Conservation (phyloP, 177 flowering plant species). For the Vitis hybrid region DNA sequence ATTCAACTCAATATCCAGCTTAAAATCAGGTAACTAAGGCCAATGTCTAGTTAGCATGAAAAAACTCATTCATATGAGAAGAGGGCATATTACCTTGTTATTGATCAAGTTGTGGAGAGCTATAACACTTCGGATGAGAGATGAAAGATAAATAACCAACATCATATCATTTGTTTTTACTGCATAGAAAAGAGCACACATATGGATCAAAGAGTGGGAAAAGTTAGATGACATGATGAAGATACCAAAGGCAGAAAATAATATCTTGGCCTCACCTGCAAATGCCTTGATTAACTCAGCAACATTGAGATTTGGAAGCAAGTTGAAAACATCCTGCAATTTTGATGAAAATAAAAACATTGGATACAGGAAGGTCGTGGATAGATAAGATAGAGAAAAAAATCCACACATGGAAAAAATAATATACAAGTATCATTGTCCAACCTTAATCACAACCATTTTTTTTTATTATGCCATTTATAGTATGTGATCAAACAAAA, state of each 20-base stretch:
- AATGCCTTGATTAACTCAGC: conserved; percentile 86
- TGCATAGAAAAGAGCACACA: conserved; percentile 24
- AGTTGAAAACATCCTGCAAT: conserved; percentile 94
- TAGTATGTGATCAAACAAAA: too few relatives aligned
- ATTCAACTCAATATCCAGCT: too few relatives aligned
- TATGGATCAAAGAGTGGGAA: background rate
- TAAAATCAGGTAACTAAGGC: too few relatives aligned
- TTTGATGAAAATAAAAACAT: background rate
- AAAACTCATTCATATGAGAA: background rate
- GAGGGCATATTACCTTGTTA: conserved; percentile 65
- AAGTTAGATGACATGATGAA: background rate
- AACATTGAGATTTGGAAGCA: conserved; percentile 94
- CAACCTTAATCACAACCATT: too few relatives aligned
- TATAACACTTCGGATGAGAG: conserved; percentile 90
- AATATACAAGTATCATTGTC: too few relatives aligned
- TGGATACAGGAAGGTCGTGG: background rate
- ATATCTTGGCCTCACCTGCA: conserved; percentile 52
- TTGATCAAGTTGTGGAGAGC: conserved; percentile 96
- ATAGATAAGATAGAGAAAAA: too few relatives aligned
- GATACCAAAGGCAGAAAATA: background rate
- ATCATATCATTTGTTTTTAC: conserved; percentile 99
- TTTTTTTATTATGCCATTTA: too few relatives aligned
- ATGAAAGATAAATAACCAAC: conserved; percentile 93
- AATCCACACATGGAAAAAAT: too few relatives aligned
- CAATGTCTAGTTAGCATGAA: too few relatives aligned